Evolutionary conservation across 306 rosid species (phyloP).

Genomic region (Herpetospermum pedunculosum): DNA sequence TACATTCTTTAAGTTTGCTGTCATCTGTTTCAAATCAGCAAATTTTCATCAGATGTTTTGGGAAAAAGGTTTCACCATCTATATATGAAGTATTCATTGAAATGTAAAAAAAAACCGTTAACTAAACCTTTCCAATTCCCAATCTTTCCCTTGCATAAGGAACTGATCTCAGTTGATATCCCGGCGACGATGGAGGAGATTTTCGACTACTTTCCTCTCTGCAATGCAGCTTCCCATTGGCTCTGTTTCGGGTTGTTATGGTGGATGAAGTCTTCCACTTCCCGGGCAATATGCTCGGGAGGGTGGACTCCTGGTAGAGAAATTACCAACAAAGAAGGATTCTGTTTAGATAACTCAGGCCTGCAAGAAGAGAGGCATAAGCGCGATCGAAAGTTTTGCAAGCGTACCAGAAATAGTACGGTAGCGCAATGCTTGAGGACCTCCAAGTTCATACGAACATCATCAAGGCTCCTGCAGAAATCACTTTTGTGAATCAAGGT

Average conservation of each 20-base stretch:
- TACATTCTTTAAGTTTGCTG: slow-evolving; percentile 47
- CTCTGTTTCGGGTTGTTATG: slow-evolving; percentile 58
- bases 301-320: slow-evolving; percentile 60
- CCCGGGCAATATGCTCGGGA: slow-evolving; percentile 41
- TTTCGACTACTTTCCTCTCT: slow-evolving; percentile 47
- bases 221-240: slow-evolving; percentile 46
- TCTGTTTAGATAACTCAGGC: not conserved
- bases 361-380: not conserved
- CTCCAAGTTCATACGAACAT: slow-evolving; percentile 97
- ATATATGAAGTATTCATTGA: not conserved
- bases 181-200: slow-evolving; percentile 46
- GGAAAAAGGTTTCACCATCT: not conserved
- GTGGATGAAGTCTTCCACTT: slow-evolving; percentile 39
- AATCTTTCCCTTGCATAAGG: slow-evolving; percentile 62
- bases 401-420: slow-evolving; percentile 70
- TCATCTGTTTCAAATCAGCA: slow-evolving; percentile 36
- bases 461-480: slow-evolving; percentile 76
- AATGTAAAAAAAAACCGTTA: not conserved
- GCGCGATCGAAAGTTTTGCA: not conserved
- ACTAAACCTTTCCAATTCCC: slow-evolving; percentile 59
- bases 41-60: not conserved
- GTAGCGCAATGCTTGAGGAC: slow-evolving; percentile 93
- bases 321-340: not conserved
- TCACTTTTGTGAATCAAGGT: not conserved
- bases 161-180: slow-evolving; percentile 47